phyloP scores from a whole-genome alignment of 2,329 filamentous ascomycete genomes.

The Talaromyces atroroseus region DNA sequence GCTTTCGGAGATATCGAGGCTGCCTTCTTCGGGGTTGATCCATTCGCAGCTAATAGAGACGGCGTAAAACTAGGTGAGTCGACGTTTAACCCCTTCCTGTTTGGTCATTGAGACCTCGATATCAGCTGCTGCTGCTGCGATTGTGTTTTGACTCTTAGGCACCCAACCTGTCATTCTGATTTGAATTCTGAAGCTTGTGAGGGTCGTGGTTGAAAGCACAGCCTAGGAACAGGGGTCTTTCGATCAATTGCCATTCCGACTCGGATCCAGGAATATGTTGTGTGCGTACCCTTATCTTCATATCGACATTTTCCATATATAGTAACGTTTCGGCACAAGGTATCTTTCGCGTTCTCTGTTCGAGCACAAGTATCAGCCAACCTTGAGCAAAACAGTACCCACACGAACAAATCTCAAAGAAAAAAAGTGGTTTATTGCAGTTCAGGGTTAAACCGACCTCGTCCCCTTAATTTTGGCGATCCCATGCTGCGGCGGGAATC shows the following conservation, averaged over 20 bases:
- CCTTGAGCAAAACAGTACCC: neutral
- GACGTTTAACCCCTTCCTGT: slow-evolving; percentile 77
- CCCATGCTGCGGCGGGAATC: slow-evolving; percentile 41
- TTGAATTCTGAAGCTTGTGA: slow-evolving; percentile 50
- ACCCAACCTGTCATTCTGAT: slow-evolving; percentile 37
- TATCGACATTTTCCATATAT: slow-evolving; percentile 93
- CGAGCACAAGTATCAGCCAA: slow-evolving; percentile 7
- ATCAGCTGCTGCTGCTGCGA: slow-evolving; percentile 18
- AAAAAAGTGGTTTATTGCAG: neutral
- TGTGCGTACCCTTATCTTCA: slow-evolving; percentile 65
- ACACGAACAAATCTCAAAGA: neutral
- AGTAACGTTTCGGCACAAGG: slow-evolving; percentile 82
- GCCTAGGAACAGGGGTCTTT: slow-evolving; percentile 35
- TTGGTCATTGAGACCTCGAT: slow-evolving; percentile 16
- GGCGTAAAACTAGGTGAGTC: slow-evolving; percentile 96
- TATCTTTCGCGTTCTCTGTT: slow-evolving; percentile 74
- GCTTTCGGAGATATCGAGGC: slow-evolving; percentile 78
- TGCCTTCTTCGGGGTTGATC: slow-evolving; percentile 55
- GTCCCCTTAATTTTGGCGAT: slow-evolving; percentile 45
- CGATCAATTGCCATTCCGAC: slow-evolving; percentile 2
- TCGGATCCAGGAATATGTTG: neutral
- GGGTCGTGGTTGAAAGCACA: slow-evolving; percentile 87
- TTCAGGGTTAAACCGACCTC: slow-evolving; percentile 34
- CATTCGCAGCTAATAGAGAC: slow-evolving; percentile 37
- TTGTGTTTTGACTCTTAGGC: slow-evolving; percentile 2